Evolutionary conservation across 164 flowering plant species (phyloP).

Genomic region (Cinnamomum micranthum): DNA sequence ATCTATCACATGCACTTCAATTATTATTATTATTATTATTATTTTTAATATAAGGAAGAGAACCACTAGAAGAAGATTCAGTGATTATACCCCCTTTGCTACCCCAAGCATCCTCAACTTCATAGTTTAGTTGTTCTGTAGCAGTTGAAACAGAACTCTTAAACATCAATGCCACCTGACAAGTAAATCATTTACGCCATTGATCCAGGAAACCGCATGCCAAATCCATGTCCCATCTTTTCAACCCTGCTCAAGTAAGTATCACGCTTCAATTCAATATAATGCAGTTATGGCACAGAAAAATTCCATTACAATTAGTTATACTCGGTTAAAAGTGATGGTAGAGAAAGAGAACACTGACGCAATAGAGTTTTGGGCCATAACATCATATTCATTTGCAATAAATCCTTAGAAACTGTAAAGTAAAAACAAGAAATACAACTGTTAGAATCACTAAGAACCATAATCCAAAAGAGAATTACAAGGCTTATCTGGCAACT

Average conservation of each 20-base stretch:
- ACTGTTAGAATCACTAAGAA: background rate
- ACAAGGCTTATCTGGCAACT: no score
- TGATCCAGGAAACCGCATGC: conserved; percentile 17
- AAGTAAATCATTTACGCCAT: background rate
- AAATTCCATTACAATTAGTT: no score
- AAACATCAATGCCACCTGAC: background rate
- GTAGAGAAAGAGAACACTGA: background rate
- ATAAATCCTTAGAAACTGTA: background rate
- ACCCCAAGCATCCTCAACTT: background rate
- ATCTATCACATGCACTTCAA: background rate
- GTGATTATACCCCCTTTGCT: no score
- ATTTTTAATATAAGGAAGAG: background rate
- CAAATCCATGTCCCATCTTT: conserved; percentile 20
- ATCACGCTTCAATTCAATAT: background rate
- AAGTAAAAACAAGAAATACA: background rate
- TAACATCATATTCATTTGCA: background rate
- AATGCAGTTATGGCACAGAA: background rate
- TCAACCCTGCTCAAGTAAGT: conserved; percentile 12
- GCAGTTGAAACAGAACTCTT: background rate
- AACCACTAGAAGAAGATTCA: background rate
- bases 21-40: no score
- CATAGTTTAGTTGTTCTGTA: background rate
- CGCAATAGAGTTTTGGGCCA: background rate
- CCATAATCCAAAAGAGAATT: no score
- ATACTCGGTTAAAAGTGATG: background rate